A percentile compares a stretch with the other conserved stretches of the same genome.
Conservation (phyloP, 2,329 filamentous ascomycete genomes). For the Ophiostoma montium region DNA sequence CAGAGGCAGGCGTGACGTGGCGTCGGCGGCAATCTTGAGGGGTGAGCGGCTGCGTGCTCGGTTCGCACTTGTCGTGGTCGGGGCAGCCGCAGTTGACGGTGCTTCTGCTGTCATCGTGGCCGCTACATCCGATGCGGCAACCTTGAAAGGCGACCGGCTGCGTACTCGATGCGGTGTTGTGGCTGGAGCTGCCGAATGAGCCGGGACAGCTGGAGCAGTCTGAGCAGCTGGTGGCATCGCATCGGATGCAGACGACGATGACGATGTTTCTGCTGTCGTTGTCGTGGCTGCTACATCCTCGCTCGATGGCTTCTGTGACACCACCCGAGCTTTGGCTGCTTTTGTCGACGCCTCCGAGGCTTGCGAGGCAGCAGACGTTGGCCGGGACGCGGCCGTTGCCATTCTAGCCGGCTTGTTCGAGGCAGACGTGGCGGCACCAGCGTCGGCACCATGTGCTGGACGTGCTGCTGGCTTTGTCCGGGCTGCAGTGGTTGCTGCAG, state of each 20-base stretch:
- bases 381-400: slow-evolving; percentile 10
- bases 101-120: no score
- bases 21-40: slow-evolving; percentile 9
- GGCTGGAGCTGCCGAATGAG: slow-evolving; percentile 5
- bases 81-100: no score
- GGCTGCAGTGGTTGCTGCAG: background rate
- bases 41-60: slow-evolving; percentile 11
- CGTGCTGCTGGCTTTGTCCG: background rate
- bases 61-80: background rate
- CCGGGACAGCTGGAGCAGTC: slow-evolving; percentile 8
- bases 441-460: background rate
- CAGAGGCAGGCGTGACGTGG: slow-evolving; percentile 12
- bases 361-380: slow-evolving; percentile 8
- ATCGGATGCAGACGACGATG: background rate
- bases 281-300: background rate
- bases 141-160: slow-evolving; percentile 10
- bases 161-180: slow-evolving; percentile 3
- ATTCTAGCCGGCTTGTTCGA: background rate
- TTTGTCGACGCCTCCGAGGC: slow-evolving; percentile 4
- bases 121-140: no score
- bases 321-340: background rate
- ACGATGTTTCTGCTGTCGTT: background rate
- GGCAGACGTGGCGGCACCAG: background rate
- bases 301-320: background rate
- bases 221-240: background rate